These are phyloP conservation scores for Kokia cookei DNA, from an alignment of 441 rosid species.

Conservation along the genomic window DNA sequence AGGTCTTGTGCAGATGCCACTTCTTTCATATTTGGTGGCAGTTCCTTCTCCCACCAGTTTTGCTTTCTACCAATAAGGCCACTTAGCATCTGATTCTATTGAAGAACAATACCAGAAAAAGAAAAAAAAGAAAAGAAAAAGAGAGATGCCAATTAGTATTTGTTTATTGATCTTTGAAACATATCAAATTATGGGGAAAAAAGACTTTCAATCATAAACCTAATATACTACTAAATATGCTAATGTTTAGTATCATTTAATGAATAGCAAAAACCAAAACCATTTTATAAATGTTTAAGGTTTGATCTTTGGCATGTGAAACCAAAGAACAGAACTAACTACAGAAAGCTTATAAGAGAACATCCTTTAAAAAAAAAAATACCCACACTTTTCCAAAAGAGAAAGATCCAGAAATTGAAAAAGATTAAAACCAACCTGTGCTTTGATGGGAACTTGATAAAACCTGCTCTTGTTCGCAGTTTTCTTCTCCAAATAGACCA, in stretches of 20 bases:
- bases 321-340: background rate
- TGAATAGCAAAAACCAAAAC: background rate
- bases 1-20: conserved; percentile 79
- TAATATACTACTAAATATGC: background rate
- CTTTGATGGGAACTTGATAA: conserved; percentile 21
- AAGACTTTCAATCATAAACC: background rate
- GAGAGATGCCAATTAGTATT: background rate
- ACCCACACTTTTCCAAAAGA: background rate
- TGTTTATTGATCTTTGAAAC: background rate
- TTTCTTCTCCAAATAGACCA: conserved; percentile 23
- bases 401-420: background rate
- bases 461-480: conserved; percentile 14
- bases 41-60: conserved; percentile 89
- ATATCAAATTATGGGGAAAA: background rate
- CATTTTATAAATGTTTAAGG: conserved; percentile 17
- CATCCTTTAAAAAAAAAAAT: background rate
- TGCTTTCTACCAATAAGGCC: conserved; percentile 47
- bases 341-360: background rate
- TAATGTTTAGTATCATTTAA: background rate
- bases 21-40: conserved; percentile 80
- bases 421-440: conserved; percentile 39
- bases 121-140: too few relatives aligned
- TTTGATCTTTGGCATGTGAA: background rate
- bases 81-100: conserved; percentile 21
- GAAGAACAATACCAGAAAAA: background rate